These are phyloP conservation scores for Triticum dicoccoides DNA, from an alignment of 176 grass and related monocot species.

Conservation along the genomic window DNA sequence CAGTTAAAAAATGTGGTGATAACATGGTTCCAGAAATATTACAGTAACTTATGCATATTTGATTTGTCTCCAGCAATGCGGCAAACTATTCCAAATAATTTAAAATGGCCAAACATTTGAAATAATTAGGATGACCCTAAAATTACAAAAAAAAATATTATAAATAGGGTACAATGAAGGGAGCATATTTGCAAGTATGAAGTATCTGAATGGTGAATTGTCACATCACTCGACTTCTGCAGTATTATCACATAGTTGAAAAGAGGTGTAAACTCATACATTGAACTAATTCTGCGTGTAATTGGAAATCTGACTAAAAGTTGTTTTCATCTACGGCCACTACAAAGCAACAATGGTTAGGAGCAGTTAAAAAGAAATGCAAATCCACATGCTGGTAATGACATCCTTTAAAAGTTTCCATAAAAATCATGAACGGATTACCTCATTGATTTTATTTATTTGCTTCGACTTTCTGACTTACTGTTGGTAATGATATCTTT, in stretches of 20 bases:
- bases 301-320: neutral
- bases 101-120: neutral
- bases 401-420: neutral
- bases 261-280: neutral
- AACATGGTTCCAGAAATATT: constrained; percentile 12
- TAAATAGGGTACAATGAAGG: neutral
- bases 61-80: neutral
- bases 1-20: neutral
- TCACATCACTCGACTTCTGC: constrained; percentile 49
- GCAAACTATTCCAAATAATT: constrained; percentile 9
- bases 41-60: neutral
- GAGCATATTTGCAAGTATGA: constrained; percentile 36
- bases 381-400: neutral
- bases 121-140: neutral
- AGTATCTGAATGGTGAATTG: constrained; percentile 82
- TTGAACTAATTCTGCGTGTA: neutral
- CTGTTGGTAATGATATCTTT: too few relatives aligned
- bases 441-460: too few relatives aligned
- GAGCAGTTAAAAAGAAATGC: neutral
- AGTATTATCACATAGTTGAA: constrained; percentile 18
- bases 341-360: neutral
- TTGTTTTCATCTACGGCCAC: neutral
- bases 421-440: neutral
- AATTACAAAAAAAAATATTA: constrained; percentile 7
- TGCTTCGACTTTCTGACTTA: too few relatives aligned